A percentile compares a stretch with the other conserved stretches of the same genome.
Conservation (phyloP, 192 early-diverging fungal species). For the Lunasporangiospora selenospora region DNA sequence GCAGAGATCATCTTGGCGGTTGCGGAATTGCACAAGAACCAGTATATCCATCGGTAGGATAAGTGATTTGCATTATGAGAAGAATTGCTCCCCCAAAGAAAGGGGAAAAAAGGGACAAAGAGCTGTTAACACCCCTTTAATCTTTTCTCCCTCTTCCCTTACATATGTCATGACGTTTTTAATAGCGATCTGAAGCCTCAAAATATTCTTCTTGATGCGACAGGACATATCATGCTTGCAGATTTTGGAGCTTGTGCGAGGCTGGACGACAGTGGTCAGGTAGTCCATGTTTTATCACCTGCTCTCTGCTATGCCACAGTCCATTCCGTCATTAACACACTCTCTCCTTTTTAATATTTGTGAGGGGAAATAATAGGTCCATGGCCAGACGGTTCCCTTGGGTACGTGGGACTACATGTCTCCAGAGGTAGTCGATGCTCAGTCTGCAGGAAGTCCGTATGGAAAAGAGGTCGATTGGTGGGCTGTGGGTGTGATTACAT, state of each 20-base stretch:
- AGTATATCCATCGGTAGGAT: constrained; percentile 73
- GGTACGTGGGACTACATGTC: constrained; percentile 92
- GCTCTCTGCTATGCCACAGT: no score
- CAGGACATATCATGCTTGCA: constrained; percentile 74
- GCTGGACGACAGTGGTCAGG: constrained; percentile 37
- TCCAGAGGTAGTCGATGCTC: constrained; percentile 91
- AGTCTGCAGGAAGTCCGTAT: constrained; percentile 74
- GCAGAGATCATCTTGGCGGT: constrained; percentile 76
- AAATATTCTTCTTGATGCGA: constrained; percentile 71
- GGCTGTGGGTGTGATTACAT: constrained; percentile 84
- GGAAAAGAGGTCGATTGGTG: constrained; percentile 90
- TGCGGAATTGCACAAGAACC: constrained; percentile 70
- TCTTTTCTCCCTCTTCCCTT: background rate
- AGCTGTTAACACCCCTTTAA: background rate
- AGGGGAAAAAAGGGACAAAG: background rate
- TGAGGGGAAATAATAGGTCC: constrained; percentile 24
- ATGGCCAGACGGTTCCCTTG: constrained; percentile 67
- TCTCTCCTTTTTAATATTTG: background rate
- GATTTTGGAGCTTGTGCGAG: constrained; percentile 70
- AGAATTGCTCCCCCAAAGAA: no score
- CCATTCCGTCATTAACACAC: no score
- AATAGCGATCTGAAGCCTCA: constrained; percentile 75
- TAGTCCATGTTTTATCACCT: no score
- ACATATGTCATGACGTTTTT: no score
- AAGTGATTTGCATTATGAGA: no score